Evolutionary conservation across 345 rosid species (phyloP), one percentile per base, ranked within the genome.

Genomic region (Sisymbrium altissimum): DNA sequence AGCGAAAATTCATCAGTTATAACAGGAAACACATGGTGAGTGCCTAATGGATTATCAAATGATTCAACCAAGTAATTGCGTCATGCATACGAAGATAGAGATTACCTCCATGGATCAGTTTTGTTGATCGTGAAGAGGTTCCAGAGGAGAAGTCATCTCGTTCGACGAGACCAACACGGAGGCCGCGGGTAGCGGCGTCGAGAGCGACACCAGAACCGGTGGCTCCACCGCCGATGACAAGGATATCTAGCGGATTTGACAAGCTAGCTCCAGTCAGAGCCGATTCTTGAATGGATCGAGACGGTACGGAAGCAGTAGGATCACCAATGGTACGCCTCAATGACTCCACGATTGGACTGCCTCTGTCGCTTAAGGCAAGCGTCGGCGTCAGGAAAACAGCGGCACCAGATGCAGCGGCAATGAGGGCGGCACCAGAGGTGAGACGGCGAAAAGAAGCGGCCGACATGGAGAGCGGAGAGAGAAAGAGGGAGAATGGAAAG

Each of bases 151-250:
- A n/a, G n/a, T n/a, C n/a, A n/a, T n/a, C n/a, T n/a, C n/a, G n/a
- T n/a, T n/a, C n/a, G n/a, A n/a, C n/a, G n/a, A n/a, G n/a, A n/a
- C n/a, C n/a, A n/a, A n/a, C n/a, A n/a, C n/a, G n/a, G n/a, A n/a
- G n/a, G n/a, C n/a, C n/a, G n/a, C n/a, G n/a, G n/a, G n/a, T n/a
- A n/a, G n/a, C n/a, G n/a, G n/a, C n/a, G n/a, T n/a, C n/a, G n/a
- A n/a, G n/a, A n/a, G n/a, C n/a, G n/a, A 88, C 99, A 3, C 99
- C 97, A 54, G 83, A 79, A 21, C 99, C 99, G 55, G 55, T 89
- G 84, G 96, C 97, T 36, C 97, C 97, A 27, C 96, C 94, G n/a
- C 97, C 96, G 5, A 92, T 81, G 8, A 92, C 90, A 44, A 92
- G 91, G 70, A 92, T 59, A 71, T 92, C 97, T 53, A 92, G 84